Evolutionary conservation across 2,329 filamentous ascomycete genomes (phyloP).

Genomic region (Penicillium sp.): DNA sequence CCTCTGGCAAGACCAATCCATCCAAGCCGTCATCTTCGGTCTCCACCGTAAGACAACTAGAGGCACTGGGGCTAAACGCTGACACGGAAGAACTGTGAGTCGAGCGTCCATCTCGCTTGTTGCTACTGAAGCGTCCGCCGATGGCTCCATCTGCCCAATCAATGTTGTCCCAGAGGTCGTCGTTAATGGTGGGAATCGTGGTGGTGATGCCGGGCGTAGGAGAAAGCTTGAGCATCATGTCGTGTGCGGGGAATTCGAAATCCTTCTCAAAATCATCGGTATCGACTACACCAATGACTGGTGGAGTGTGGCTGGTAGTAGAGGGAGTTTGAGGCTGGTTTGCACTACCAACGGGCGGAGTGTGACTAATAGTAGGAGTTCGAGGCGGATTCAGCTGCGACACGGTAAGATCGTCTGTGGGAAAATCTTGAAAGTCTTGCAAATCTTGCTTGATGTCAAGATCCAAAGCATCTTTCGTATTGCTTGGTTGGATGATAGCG

Average conservation of each 20-base stretch:
- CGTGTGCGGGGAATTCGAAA: conserved; percentile 65
- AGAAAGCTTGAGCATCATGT: conserved; percentile 60
- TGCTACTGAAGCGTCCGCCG: conserved; percentile 85
- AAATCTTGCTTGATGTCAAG: neutral
- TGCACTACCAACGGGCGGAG: neutral
- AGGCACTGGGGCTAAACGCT: conserved; percentile 85
- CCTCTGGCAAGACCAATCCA: conserved; percentile 79
- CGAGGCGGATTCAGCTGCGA: neutral
- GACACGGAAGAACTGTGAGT: conserved; percentile 83
- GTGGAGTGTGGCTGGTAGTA: conserved; percentile 10
- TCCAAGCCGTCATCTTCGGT: conserved; percentile 92
- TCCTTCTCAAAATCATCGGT: conserved; percentile 71
- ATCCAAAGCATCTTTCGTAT: neutral
- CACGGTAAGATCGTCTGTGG: conserved; percentile 8
- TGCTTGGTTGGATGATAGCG: neutral
- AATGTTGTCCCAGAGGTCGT: conserved; percentile 70
- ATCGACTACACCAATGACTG: conserved; percentile 34
- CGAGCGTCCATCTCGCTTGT: conserved; percentile 71
- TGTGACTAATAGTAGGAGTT: neutral
- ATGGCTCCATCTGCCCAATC: conserved; percentile 93
- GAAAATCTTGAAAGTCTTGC: conserved; percentile 6
- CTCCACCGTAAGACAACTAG: conserved; percentile 84
- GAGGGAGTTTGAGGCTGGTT: conserved; percentile 7
- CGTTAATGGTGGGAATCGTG: conserved; percentile 53
- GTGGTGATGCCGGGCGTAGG: conserved; percentile 58